Conservation (phyloP, 345 rosid species). For the Arabidopsis arenosa region DNA sequence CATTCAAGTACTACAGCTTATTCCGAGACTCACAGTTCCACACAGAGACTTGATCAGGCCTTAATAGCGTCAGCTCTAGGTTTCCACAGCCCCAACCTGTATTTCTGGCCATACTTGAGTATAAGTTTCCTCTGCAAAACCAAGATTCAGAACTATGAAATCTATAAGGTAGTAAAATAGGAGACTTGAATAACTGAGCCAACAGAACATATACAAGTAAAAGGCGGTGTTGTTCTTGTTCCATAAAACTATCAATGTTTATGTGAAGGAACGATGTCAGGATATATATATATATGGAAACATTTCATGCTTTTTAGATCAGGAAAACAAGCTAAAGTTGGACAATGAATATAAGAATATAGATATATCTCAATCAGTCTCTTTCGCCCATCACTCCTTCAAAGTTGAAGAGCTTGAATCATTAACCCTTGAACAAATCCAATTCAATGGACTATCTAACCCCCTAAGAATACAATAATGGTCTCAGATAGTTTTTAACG, state of each 20-base stretch:
- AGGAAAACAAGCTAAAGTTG: neutral
- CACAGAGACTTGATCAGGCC: slow-evolving; percentile 39
- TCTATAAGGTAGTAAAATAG: neutral
- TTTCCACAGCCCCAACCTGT: slow-evolving; percentile 76
- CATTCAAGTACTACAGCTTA: slow-evolving; percentile 6
- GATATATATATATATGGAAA: neutral
- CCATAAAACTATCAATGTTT: neutral
- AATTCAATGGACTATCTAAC: neutral
- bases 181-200: slow-evolving; percentile 8
- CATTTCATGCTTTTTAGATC: neutral
- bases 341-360: too few species aligned
- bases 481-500: neutral
- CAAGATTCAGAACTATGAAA: slow-evolving; percentile 4
- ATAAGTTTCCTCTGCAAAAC: slow-evolving; percentile 80
- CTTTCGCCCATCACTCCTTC: neutral
- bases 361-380: neutral
- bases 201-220: neutral
- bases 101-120: slow-evolving; percentile 69
- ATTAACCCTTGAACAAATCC: neutral
- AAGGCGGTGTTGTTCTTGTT: neutral
- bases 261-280: neutral
- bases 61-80: slow-evolving; percentile 59
- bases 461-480: neutral
- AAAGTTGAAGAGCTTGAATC: neutral
- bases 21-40: slow-evolving; percentile 34